phyloP scores from a whole-genome alignment of 2,329 filamentous ascomycete genomes.

The Fusarium brachygibbosum region DNA sequence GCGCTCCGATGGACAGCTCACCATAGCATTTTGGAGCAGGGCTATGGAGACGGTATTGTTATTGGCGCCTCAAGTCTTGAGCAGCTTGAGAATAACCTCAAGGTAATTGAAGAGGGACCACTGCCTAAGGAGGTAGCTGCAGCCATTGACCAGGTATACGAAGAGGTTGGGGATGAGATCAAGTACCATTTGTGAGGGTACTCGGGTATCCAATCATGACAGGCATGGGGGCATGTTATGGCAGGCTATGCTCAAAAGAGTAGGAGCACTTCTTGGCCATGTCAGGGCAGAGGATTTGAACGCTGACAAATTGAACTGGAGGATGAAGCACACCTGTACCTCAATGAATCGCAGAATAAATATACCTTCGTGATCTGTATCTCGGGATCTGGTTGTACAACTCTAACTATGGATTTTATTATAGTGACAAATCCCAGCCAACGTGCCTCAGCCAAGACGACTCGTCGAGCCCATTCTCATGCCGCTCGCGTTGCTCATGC shows the following conservation, averaged over 20 bases:
- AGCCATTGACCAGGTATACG: slow-evolving; percentile 42
- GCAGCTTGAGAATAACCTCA: slow-evolving; percentile 55
- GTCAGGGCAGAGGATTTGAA: not conserved
- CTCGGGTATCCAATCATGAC: not conserved
- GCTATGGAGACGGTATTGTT: slow-evolving; percentile 55
- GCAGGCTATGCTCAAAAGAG: not conserved
- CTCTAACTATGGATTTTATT: slow-evolving; percentile 1
- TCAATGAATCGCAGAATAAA: not conserved
- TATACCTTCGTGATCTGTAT: not conserved
- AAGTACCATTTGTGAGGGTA: slow-evolving; percentile 34
- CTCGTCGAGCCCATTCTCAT: slow-evolving; percentile 13
- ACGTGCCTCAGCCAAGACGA: slow-evolving; percentile 4
- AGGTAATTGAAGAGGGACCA: slow-evolving; percentile 56
- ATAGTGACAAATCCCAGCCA: not conserved
- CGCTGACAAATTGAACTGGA: not conserved
- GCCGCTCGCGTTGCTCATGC: slow-evolving; percentile 20
- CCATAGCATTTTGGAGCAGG: slow-evolving; percentile 52
- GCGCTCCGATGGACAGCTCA: slow-evolving; percentile 58
- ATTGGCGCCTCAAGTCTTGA: slow-evolving; percentile 53
- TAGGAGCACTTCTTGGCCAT: slow-evolving; percentile 32
- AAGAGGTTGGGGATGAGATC: slow-evolving; percentile 34
- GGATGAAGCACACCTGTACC: not conserved
- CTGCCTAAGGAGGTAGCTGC: slow-evolving; percentile 54
- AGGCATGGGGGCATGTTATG: accelerated
- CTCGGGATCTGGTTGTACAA: too few relatives aligned